phyloP scores from a whole-genome alignment of 306 rosid genomes.

The Prunus padus region DNA sequence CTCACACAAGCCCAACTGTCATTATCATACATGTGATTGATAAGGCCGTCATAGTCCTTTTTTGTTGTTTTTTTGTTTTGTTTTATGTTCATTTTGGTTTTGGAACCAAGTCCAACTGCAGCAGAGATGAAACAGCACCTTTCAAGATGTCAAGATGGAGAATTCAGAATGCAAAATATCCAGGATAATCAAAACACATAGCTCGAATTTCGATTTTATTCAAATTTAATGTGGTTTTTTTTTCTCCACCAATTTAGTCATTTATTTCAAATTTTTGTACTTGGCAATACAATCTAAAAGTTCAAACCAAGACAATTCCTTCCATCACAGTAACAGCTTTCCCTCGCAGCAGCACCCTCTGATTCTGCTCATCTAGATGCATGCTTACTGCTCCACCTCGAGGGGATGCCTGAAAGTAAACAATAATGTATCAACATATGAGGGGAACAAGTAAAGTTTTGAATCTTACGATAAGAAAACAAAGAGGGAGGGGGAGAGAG shows the following conservation, averaged over 20 bases:
- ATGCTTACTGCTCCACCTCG: conserved; percentile 64
- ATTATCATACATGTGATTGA: too few relatives aligned
- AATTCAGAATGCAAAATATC: neutral
- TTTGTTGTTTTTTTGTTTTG: too few relatives aligned
- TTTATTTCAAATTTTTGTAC: neutral
- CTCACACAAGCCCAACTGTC: too few relatives aligned
- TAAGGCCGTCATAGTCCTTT: neutral
- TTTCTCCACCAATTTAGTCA: neutral
- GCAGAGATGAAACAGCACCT: neutral
- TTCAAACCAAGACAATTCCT: conserved; percentile 54
- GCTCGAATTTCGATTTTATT: neutral
- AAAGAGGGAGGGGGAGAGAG: conserved; percentile 8
- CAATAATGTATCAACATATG: neutral
- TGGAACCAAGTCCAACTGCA: neutral
- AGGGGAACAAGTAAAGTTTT: neutral
- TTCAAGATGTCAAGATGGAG: neutral
- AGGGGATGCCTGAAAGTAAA: conserved; percentile 59
- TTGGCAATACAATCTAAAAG: neutral
- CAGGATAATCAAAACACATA: too few relatives aligned
- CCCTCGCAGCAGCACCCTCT: conserved; percentile 65
- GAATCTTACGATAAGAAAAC: neutral
- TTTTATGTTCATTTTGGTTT: neutral
- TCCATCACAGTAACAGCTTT: conserved; percentile 71
- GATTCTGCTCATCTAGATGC: conserved; percentile 59
- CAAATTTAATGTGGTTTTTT: neutral